Base-by-base conservation (phyloP, 2,329 filamentous ascomycete species). In the Aspergillus sp. region DNA sequence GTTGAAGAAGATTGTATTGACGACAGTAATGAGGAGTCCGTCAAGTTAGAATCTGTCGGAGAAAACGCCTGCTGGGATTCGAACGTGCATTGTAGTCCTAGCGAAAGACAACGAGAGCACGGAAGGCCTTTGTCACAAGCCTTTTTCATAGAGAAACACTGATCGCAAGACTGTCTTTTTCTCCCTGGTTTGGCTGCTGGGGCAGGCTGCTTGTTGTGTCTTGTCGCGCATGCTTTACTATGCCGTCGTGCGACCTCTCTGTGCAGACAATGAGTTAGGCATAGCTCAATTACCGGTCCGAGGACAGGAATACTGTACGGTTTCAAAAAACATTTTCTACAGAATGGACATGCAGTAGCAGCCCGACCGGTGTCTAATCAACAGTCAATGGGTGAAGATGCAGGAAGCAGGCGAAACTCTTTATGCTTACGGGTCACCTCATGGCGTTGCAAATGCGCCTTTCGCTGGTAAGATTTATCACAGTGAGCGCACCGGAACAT, bases 191-290 rank as follows among this genome's bases (percentile, higher is more conserved):
- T 68, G 20, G 62, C 65, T 32, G 69, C 60, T 34, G 63, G 62
- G 11, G 67, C 67, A n/a, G 58, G 26, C 15, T 66, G 68, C 38
- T 64, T 66, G 32, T 69, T 68, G 48, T 67, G 56, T 50, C 70
- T 71, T 34, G 57, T 69, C 15, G 69, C 68, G 32, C 69, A 71
- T 53, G 47, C 22, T 57, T 69, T 71, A 43, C 59, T 67, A 59
- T 71, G 69, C 18, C 69, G 61, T 48, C 69, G 64, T 4, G 67
- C 65, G 20, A 71, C 68, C 52, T 71, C 69, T 26, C 69, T 71
- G 39, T 13, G 12, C 1, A 8, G 5, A 20, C 2, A 24, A 24
- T n/a, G 20, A 5, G 13, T 58, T 34, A 59, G 32, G 41, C 2
- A 22, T 39, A 13, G 24, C 20, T 26, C 9, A 47, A 26, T 32